Conservation (phyloP, 345 rosid genomes). For the Euphorbia tirucalli region DNA sequence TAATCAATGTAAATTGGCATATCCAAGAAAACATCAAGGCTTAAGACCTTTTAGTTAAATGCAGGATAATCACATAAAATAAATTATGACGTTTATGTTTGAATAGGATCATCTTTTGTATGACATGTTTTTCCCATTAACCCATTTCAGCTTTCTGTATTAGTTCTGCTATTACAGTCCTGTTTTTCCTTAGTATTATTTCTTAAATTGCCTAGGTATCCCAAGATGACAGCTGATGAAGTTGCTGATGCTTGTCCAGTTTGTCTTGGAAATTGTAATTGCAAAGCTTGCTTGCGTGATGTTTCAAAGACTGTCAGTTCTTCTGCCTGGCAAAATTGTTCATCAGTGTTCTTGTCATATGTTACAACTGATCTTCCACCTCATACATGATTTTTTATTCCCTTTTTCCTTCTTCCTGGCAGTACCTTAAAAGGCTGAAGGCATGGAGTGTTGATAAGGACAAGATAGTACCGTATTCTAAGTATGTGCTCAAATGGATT, state of each 20-base stretch:
- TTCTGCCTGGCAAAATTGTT: neutral
- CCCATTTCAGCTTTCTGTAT: no score
- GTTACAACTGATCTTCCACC: neutral
- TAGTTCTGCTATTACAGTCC: neutral
- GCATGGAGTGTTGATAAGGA: conserved; percentile 2
- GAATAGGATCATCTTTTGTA: neutral
- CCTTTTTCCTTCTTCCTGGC: neutral
- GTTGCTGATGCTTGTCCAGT: conserved; percentile 23
- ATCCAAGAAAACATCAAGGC: neutral
- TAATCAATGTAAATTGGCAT: neutral
- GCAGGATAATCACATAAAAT: neutral
- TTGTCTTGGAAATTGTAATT: conserved; percentile 22
- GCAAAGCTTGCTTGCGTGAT: conserved; percentile 25
- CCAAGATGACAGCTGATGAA: conserved; percentile 12
- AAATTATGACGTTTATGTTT: neutral
- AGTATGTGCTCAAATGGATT: conserved; percentile 37
- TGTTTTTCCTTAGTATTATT: neutral
- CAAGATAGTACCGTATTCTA: conserved; percentile 30
- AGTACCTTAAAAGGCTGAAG: neutral
- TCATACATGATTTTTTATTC: neutral
- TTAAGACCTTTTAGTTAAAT: neutral
- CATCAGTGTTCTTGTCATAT: neutral
- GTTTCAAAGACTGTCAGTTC: conserved; percentile 27
- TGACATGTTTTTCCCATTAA: neutral
- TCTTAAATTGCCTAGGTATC: conserved; percentile 14